Base-by-base conservation (phyloP, 2,329 filamentous ascomycete genomes). In the Pseudogymnoascus sp. region DNA sequence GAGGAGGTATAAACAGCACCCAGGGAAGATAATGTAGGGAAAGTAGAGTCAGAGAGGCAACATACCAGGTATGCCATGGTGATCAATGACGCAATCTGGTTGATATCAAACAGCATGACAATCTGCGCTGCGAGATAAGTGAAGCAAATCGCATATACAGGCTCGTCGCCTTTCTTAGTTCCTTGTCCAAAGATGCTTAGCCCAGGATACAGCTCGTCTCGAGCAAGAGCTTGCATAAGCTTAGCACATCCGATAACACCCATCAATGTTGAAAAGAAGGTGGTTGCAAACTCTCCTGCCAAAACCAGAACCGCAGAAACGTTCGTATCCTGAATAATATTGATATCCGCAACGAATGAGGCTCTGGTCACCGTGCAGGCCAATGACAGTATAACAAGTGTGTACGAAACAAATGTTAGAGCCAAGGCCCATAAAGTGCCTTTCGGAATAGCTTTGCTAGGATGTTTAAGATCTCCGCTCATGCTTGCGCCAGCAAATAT, bases 61-160 rank as follows among this genome's bases (percentile, higher is more conserved):
- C 76, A 72, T 72, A 83, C 83, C 70, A 95, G 84, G 71, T 95
- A 96, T 14, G 90, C 89, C 89, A 96, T 96, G 1, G 91, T 93
- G 52, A 96, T 91, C 63, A 96, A 86, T 0, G 90, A 93, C 5
- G 91, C 91, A 69, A 96, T 96, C 71, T 91, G 88, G 72, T 96
- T 95, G 67, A 96, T 83, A 70, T 96, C 86, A 49, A 89, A 88
- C 60, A 96, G 82, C 75, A 96, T 88, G 0, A 90, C 90, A 28
- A 93, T 67, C 71, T 96, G 91, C 0, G 90, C 87, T 62, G 93
- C 83, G 3, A 83, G 67, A 70, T 89, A 93, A 0, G 91, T 95
- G 35, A 92, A 74, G 18, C 93, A 74, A 61, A 96, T 89, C 3
- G 91, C 91, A 68, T 86, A 81, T 5, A 89, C 81, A 0, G 91